Evolutionary conservation across 495 filamentous ascomycete species (phyloP).

Genomic region (Lasiosphaeria miniovina): DNA sequence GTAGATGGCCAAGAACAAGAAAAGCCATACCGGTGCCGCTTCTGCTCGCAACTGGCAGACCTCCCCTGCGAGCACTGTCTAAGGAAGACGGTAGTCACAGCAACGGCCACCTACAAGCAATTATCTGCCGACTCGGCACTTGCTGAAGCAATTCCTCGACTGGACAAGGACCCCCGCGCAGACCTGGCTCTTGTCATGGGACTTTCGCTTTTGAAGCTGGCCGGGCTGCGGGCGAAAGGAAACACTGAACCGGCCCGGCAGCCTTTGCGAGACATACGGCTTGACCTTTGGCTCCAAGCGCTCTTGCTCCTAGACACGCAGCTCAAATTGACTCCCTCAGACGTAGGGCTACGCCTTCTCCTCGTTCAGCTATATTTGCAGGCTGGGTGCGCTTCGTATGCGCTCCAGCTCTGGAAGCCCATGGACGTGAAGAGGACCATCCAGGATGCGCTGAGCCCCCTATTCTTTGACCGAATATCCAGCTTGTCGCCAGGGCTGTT

Average conservation of each 20-base stretch:
- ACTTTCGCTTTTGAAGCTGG: slow-evolving; percentile 46
- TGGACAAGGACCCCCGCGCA: slow-evolving; percentile 41
- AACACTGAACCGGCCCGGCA: slow-evolving; percentile 17
- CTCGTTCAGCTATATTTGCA: slow-evolving; percentile 46
- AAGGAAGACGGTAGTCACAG: slow-evolving; percentile 27
- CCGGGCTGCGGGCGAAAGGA: slow-evolving; percentile 23
- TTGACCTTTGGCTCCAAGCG: slow-evolving; percentile 42
- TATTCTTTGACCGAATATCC: slow-evolving; percentile 52
- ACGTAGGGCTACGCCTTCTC: slow-evolving; percentile 40
- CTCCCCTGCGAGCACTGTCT: slow-evolving; percentile 34
- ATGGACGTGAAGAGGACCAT: slow-evolving; percentile 50
- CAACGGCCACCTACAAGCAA: slow-evolving; percentile 28
- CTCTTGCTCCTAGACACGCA: slow-evolving; percentile 45
- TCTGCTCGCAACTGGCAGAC: slow-evolving; percentile 23
- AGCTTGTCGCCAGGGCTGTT: slow-evolving; percentile 47
- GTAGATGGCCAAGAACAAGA: slow-evolving; percentile 22
- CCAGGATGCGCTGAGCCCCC: slow-evolving; percentile 45
- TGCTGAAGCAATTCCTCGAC: slow-evolving; percentile 20
- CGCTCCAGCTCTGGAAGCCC: slow-evolving; percentile 40
- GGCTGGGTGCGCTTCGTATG: slow-evolving; percentile 41
- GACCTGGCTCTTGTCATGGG: slow-evolving; percentile 44
- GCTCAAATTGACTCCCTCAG: slow-evolving; percentile 31
- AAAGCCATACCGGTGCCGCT: slow-evolving; percentile 27
- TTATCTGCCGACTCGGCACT: slow-evolving; percentile 28
- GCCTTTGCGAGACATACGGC: slow-evolving; percentile 30